phyloP scores from a whole-genome alignment of 2,329 filamentous ascomycete species.

The Triangularia setosa region DNA sequence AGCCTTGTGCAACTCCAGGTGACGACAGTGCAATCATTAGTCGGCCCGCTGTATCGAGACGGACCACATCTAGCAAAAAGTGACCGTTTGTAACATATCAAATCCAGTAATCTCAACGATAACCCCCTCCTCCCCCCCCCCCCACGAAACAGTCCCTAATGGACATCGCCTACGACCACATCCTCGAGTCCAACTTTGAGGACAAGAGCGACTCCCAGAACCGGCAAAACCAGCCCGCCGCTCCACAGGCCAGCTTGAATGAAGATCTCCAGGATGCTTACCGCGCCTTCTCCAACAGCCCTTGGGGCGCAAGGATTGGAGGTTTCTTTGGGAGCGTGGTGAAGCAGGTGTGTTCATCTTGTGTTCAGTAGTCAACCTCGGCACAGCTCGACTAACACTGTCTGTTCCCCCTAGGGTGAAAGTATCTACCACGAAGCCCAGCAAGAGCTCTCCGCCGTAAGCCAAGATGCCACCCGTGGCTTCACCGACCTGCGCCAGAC shows the following conservation, averaged over 20 bases:
- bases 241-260: slow-evolving; percentile 61
- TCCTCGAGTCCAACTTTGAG: slow-evolving; percentile 75
- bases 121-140: background rate
- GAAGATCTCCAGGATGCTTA: slow-evolving; percentile 92
- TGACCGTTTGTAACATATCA: background rate
- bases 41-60: background rate
- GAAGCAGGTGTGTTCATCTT: slow-evolving; percentile 65
- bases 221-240: slow-evolving; percentile 40
- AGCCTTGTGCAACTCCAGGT: slow-evolving; percentile 15
- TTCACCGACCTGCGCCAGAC: slow-evolving; percentile 66
- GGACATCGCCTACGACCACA: slow-evolving; percentile 97
- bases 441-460: slow-evolving; percentile 76
- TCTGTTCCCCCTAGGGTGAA: slow-evolving; percentile 62
- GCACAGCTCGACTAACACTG: background rate
- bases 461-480: slow-evolving; percentile 77
- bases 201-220: slow-evolving; percentile 39
- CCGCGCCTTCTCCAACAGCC: slow-evolving; percentile 84
- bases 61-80: background rate
- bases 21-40: background rate
- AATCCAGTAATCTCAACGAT: background rate
- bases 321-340: slow-evolving; percentile 88
- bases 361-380: background rate
- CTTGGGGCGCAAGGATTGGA: slow-evolving; percentile 85
- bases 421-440: slow-evolving; percentile 77
- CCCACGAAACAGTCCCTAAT: slow-evolving; percentile 44